Evolutionary conservation across 495 filamentous ascomycete species (phyloP).

Genomic region (Oleoguttula mirabilis): DNA sequence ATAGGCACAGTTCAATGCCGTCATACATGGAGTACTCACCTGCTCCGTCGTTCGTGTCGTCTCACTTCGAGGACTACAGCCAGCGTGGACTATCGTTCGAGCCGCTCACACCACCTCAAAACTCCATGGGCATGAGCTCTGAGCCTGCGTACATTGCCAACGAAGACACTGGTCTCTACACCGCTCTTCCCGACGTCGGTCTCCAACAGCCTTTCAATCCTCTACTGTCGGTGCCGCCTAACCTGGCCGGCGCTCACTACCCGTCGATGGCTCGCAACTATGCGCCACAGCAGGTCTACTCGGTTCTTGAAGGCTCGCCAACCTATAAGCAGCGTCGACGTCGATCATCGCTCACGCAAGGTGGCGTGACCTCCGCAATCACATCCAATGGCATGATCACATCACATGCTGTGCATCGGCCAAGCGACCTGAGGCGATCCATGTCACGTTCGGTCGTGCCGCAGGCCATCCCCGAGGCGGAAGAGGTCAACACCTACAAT

Average conservation of each 20-base stretch:
- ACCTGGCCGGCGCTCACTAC: slow-evolving; percentile 65
- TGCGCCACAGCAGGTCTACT: slow-evolving; percentile 70
- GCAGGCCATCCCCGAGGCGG: slow-evolving; percentile 50
- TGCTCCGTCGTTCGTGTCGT: slow-evolving; percentile 92
- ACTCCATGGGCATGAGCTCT: slow-evolving; percentile 58
- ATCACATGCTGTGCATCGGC: slow-evolving; percentile 51
- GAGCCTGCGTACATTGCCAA: slow-evolving; percentile 97
- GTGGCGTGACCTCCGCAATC: slow-evolving; percentile 50
- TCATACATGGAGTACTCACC: slow-evolving; percentile 97
- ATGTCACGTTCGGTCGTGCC: slow-evolving; percentile 83
- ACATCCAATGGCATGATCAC: slow-evolving; percentile 35
- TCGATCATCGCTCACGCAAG: slow-evolving; percentile 75
- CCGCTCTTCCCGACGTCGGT: slow-evolving; percentile 72
- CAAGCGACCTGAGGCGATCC: slow-evolving; percentile 81
- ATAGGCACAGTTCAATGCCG: slow-evolving; percentile 93
- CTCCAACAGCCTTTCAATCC: slow-evolving; percentile 52
- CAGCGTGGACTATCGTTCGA: slow-evolving; percentile 92
- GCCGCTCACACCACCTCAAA: slow-evolving; percentile 89
- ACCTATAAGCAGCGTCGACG: slow-evolving; percentile 96
- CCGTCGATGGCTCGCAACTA: slow-evolving; percentile 54
- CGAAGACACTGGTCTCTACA: slow-evolving; percentile 91
- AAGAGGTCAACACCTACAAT: slow-evolving; percentile 45
- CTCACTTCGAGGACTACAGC: slow-evolving; percentile 94
- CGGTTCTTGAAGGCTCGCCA: slow-evolving; percentile 91
- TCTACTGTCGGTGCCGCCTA: slow-evolving; percentile 85